Base-by-base conservation (phyloP, 805 yeast species). In the Kodamaea hsintzibuensis region DNA sequence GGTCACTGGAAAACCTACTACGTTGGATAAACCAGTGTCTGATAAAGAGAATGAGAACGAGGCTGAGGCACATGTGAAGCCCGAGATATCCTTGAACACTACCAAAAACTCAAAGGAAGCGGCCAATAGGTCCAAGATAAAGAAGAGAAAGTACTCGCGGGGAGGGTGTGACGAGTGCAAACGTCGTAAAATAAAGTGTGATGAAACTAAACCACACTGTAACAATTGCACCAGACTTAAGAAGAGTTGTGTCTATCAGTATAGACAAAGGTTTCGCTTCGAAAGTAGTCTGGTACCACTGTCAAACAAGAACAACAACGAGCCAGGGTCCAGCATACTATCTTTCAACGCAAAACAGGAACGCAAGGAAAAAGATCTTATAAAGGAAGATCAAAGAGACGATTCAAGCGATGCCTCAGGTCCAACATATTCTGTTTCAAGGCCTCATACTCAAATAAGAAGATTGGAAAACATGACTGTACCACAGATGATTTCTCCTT, bases 121-220 rank as follows among this genome's bases (percentile, higher is more conserved):
- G 9, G 42, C 25, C 6, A 40, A 19, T 8, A 40, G 25, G 25
- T 7, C 49, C 45, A 51, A 47, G 35, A 63, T 70, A 48, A 70
- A 68, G 53, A 74, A 74, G 61, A 55, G 78, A 17, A 73, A 72
- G 57, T 74, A 74, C 57, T 66, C 72, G 45, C 62, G 79, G 14
- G 70, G 65, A 5, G 79, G 79, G 12, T 75, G 79, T 59, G 61
- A 59, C n/a, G 79, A 75, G 60, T 75, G 79, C 62, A 74, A 74
- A 54, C 61, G 79, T 42, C 64, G 79, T 42, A 74, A 74, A 57
- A 74, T 73, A 67, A 75, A 75, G 57, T 75, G 79, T 55, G 79
- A 75, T 57, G 79, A 75, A 57, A 61, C 60, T 3, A 63, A 66
- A 52, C 79, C 79, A 3, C 60, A 51, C 43, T 75, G 79, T 57